Evolutionary conservation across 768 basidiomycete species (phyloP), one percentile per base, ranked within the genome.

Genomic region (Leccinellum luteum): DNA sequence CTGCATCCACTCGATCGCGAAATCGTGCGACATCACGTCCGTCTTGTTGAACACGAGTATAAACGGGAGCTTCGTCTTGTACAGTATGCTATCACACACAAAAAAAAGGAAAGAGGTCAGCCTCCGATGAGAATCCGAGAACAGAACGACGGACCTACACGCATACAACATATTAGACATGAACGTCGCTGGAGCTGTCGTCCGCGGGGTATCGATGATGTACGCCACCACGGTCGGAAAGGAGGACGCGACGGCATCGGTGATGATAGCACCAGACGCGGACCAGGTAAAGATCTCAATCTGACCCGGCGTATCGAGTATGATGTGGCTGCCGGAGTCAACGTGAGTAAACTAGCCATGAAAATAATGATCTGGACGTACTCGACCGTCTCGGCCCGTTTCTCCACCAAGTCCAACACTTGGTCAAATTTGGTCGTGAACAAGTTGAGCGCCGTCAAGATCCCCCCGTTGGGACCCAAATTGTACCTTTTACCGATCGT

Each of bases 281-380:
- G 95, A 98, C 97, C 97, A 99, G 51, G 97, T 99, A 70, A 99
- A 99, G 63, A 98, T 99, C 75, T 99, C 97, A 66, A 99, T 99
- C 74, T 99, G 97, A 4, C 97, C 97, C 6, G 97, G 97, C 0
- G 97, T 99, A 67, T 99, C 97, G 48, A 99, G 78, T 48, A 99
- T 87, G 58, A 99, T 84, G 76, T 98, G 89, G 66, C 96, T 98
- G 66, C 31, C 53, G 7, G 35, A 13, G 34, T 32, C 43, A 19
- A 17, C 38, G 21, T 55, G 31, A 31, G 34, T 43, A 12, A 15
- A n/a, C 6, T 28, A 8, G n/a, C 17, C 25, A 43, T 45, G 32
- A 51, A 45, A 43, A 44, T 49, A 32, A 25, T 19, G 27, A 23
- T 4, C 41, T 38, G 51, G 7, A 77, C 89, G 75, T 69, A 97